A percentile compares a stretch with the other conserved stretches of the same genome.
These are phyloP conservation scores for Grosmannia clavigera DNA, from an alignment of 2,329 filamentous ascomycete genomes.

Conservation along the genomic window DNA sequence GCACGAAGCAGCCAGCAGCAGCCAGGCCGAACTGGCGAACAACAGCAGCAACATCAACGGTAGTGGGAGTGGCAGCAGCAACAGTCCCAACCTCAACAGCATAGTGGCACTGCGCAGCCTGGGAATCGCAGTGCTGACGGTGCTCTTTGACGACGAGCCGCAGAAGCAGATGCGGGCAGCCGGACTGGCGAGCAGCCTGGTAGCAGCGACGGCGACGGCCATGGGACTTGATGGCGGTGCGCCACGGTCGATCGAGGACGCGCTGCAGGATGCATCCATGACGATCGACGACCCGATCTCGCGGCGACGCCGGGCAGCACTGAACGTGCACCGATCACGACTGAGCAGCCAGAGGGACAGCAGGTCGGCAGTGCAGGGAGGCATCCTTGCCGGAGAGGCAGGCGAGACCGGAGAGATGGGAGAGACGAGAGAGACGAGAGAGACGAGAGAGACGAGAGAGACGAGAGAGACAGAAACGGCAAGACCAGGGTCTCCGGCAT, in stretches of 20 bases:
- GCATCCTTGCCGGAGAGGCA: conserved; percentile 15
- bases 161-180: conserved; percentile 26
- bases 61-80: conserved; percentile 18
- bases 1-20: conserved; percentile 25
- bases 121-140: conserved; percentile 70
- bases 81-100: conserved; percentile 41
- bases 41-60: conserved; percentile 2
- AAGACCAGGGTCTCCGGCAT: conserved; percentile 12
- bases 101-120: conserved; percentile 66
- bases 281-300: conserved; percentile 61
- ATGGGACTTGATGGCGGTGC: conserved; percentile 16
- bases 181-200: conserved; percentile 13
- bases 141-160: conserved; percentile 77
- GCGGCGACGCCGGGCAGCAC: conserved; percentile 36
- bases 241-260: conserved; percentile 72
- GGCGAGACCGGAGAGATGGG: background rate
- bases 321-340: conserved; percentile 38
- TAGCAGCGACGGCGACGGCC: conserved; percentile 20
- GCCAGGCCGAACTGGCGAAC: conserved; percentile 18
- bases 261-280: conserved; percentile 81
- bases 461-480: too few species aligned
- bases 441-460: background rate
- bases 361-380: conserved; percentile 17
- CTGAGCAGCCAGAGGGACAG: conserved; percentile 24
- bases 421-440: background rate